These are phyloP conservation scores for Tricholoma flavovirens DNA, from an alignment of 768 basidiomycete species.

Conservation along the genomic window DNA sequence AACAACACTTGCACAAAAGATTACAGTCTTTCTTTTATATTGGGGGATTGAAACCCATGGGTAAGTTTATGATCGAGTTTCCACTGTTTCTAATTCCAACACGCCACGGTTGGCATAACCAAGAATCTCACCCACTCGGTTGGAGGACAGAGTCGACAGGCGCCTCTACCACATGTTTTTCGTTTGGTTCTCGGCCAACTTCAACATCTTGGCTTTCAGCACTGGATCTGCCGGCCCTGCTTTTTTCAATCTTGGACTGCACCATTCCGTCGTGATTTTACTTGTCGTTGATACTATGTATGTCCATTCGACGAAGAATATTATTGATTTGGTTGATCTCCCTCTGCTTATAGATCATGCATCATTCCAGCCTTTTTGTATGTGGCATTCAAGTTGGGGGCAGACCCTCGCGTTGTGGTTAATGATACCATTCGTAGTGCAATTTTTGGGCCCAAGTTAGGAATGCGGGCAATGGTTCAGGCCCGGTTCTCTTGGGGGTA, in stretches of 20 bases:
- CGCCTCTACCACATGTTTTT: conserved; percentile 63
- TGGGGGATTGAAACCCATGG: conserved; percentile 32
- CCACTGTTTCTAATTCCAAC: background rate
- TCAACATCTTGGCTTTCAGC: conserved; percentile 61
- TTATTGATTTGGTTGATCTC: background rate
- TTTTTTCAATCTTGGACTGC: conserved; percentile 48
- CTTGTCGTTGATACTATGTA: conserved; percentile 37
- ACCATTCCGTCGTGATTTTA: conserved; percentile 47
- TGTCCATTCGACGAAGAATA: conserved; percentile 8
- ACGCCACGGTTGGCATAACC: background rate
- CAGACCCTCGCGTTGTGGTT: background rate
- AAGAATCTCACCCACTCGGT: conserved; percentile 50
- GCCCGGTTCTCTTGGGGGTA: conserved; percentile 36
- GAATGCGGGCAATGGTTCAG: conserved; percentile 74
- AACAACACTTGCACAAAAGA: conserved; percentile 1
- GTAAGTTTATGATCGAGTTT: conserved; percentile 10
- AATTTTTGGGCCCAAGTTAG: conserved; percentile 76
- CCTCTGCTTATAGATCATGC: conserved; percentile 27
- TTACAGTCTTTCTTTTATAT: conserved; percentile 18
- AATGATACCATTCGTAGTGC: conserved; percentile 22
- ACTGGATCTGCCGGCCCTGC: conserved; percentile 57
- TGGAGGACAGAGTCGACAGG: conserved; percentile 46
- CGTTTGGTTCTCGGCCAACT: conserved; percentile 67
- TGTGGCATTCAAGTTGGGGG: conserved; percentile 18
- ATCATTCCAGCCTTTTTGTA: conserved; percentile 57